Evolutionary conservation across 805 yeast species (phyloP).

Genomic region (Lachancea mirantina): DNA sequence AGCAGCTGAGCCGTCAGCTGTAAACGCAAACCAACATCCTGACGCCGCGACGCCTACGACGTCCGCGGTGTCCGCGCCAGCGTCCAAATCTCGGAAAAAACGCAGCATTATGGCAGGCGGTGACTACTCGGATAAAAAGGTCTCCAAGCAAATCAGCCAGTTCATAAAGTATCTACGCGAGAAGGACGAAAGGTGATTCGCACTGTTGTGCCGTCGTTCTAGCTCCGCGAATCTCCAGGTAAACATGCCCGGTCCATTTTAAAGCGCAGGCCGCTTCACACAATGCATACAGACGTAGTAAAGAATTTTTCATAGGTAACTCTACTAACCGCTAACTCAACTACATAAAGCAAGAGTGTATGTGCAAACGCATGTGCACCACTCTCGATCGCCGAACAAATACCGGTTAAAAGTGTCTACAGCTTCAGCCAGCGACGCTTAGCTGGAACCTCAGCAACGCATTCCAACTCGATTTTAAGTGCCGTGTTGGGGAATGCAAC

Average conservation of each 20-base stretch:
- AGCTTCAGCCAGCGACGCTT: conserved; percentile 12
- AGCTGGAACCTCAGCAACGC: conserved; percentile 31
- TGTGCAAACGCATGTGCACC: no score
- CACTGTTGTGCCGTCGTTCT: no score
- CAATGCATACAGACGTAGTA: no score
- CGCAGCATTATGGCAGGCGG: conserved; percentile 1
- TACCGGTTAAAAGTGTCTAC: no score
- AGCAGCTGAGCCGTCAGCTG: background rate
- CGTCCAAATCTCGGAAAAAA: background rate
- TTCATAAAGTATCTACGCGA: conserved; percentile 8
- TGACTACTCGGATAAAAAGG: conserved; percentile 3
- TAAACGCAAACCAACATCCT: no score
- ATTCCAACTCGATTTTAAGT: conserved; percentile 47
- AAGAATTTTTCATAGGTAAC: no score
- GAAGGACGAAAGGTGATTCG: conserved; percentile 7
- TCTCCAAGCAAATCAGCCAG: conserved; percentile 8
- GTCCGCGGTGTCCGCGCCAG: background rate
- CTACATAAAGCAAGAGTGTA: no score
- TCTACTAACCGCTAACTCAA: no score
- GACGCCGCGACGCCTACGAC: background rate
- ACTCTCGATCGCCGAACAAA: no score
- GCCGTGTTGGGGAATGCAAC: conserved; percentile 45
- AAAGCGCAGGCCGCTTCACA: no score
- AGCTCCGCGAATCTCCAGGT: background rate
- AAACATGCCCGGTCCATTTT: no score